These are phyloP conservation scores for Staphylotrichum tortipilum DNA, from an alignment of 495 filamentous ascomycete species.

Conservation along the genomic window DNA sequence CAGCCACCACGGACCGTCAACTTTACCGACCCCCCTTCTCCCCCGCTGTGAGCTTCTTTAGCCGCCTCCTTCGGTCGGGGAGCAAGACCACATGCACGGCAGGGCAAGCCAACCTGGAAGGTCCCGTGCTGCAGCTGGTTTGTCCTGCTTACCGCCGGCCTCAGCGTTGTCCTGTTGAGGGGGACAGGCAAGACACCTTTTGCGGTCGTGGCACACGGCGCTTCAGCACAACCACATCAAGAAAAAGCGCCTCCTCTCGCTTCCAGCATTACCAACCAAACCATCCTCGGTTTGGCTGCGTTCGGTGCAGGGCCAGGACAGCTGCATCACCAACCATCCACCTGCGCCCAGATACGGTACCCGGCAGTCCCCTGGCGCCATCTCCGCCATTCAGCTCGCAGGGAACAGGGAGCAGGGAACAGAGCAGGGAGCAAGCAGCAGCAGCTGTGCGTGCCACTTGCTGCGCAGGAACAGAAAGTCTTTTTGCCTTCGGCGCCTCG, in stretches of 20 bases:
- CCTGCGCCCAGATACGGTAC: background rate
- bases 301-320: no score
- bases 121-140: background rate
- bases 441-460: background rate
- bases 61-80: slow-evolving; percentile 1
- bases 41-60: background rate
- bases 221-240: no score
- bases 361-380: background rate
- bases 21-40: background rate
- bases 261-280: no score
- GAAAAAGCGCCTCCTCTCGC: no score
- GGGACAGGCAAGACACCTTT: no score
- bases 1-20: slow-evolving; percentile 3
- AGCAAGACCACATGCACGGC: background rate
- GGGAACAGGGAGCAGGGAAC: no score
- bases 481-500: no score
- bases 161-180: no score
- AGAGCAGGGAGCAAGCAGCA: no score
- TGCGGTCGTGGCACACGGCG: background rate
- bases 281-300: no score
- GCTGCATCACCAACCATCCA: no score
- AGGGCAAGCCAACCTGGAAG: background rate
- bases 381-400: slow-evolving; percentile 4
- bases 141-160: slow-evolving; percentile 2
- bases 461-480: no score